Conservation (phyloP, 805 yeast genomes). For the Alloascoidea hylecoeti region DNA sequence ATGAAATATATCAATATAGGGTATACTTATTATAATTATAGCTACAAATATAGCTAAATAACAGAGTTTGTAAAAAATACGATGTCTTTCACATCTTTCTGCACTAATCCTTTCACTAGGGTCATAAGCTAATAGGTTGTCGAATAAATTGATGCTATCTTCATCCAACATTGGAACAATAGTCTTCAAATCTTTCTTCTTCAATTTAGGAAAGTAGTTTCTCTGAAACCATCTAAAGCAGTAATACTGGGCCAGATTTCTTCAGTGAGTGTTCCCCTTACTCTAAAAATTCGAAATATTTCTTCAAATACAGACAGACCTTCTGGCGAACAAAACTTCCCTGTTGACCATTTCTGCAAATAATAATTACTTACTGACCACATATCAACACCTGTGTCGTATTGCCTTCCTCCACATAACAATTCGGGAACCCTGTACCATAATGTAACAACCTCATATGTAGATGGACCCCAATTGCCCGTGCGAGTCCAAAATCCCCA, state of each 20-base stretch:
- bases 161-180: constrained; percentile 69
- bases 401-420: constrained; percentile 83
- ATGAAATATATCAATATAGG: too few relatives aligned
- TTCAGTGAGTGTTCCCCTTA: constrained; percentile 95
- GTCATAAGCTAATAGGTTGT: constrained; percentile 27
- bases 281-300: constrained; percentile 75
- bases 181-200: constrained; percentile 49
- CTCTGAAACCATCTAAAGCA: constrained; percentile 62
- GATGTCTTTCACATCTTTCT: constrained; percentile 80
- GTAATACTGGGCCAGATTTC: constrained; percentile 95
- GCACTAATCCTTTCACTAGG: constrained; percentile 93
- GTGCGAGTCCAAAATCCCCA: constrained; percentile 93
- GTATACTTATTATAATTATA: too few relatives aligned
- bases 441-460: constrained; percentile 96
- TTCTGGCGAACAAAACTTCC: constrained; percentile 90
- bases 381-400: constrained; percentile 92
- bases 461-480: constrained; percentile 98
- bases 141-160: constrained; percentile 75
- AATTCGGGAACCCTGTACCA: constrained; percentile 99
- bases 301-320: constrained; percentile 95
- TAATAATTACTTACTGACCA: constrained; percentile 99
- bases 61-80: constrained; percentile 44
- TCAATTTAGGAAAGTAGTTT: constrained; percentile 94
- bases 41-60: background rate
- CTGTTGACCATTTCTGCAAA: constrained; percentile 99